Conservation (phyloP, 441 rosid species). For the Pelargonium citronellum region DNA sequence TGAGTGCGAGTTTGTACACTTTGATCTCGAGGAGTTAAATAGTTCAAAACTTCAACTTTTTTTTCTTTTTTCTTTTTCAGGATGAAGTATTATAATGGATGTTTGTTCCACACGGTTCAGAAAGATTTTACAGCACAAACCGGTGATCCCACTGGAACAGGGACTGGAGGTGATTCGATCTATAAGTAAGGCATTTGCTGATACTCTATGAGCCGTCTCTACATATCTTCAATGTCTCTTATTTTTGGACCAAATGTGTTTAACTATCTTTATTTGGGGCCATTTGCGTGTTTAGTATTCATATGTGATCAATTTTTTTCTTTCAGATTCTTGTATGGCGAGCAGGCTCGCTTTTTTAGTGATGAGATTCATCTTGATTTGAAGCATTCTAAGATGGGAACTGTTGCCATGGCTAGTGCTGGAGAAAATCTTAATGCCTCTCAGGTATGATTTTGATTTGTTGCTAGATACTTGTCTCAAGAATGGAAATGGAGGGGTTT, state of each 20-base stretch:
- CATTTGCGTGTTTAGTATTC: background rate
- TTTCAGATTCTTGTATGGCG: conserved; percentile 74
- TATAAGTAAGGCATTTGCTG: conserved; percentile 50
- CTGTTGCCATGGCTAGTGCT: conserved; percentile 94
- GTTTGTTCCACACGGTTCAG: conserved; percentile 79
- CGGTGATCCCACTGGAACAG: conserved; percentile 84
- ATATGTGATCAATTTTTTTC: background rate
- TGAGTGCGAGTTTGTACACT: background rate
- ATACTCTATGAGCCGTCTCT: background rate
- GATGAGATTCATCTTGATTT: conserved; percentile 89
- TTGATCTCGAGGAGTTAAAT: background rate
- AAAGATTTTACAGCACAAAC: conserved; percentile 96
- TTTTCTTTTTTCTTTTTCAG: conserved; percentile 27
- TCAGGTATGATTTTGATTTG: conserved; percentile 43
- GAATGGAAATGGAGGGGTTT: background rate
- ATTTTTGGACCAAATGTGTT: background rate
- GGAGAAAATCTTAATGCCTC: conserved; percentile 98
- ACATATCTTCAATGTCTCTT: background rate
- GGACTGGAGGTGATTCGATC: conserved; percentile 76
- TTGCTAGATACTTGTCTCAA: background rate
- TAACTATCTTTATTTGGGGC: background rate
- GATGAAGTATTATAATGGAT: conserved; percentile 82
- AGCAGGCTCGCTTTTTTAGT: conserved; percentile 81
- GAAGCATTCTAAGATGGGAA: conserved; percentile 79
- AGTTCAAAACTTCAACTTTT: background rate